phyloP scores from a whole-genome alignment of 495 filamentous ascomycete genomes.

The Lentithecium fluviatile region DNA sequence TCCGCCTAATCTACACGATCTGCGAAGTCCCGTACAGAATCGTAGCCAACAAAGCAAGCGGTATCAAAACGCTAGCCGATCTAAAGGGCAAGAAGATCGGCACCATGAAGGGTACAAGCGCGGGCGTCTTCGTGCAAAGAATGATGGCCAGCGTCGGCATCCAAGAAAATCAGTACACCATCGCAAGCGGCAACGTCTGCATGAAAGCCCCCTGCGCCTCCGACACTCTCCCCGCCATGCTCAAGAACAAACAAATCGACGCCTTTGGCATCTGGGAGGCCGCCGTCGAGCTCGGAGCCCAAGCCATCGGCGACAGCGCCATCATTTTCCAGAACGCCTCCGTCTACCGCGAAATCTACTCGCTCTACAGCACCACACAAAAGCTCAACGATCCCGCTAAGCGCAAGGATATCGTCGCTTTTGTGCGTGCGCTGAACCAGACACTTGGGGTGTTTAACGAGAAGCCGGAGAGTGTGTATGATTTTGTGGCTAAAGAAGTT shows the following conservation, averaged over 20 bases:
- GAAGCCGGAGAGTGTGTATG: constrained; percentile 41
- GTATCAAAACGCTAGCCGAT: constrained; percentile 41
- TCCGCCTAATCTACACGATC: constrained; percentile 47
- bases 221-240: constrained; percentile 44
- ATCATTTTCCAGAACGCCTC: constrained; percentile 43
- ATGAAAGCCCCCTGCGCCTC: constrained; percentile 44
- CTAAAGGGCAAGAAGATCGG: constrained; percentile 50
- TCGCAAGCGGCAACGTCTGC: constrained; percentile 43
- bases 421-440: constrained; percentile 44
- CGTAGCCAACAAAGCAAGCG: constrained; percentile 44
- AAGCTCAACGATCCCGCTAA: constrained; percentile 41
- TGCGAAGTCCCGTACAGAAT: constrained; percentile 48
- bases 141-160: constrained; percentile 43
- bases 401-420: constrained; percentile 46
- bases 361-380: constrained; percentile 45
- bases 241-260: constrained; percentile 41
- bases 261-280: constrained; percentile 52
- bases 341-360: constrained; percentile 50
- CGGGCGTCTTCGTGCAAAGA: constrained; percentile 46
- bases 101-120: constrained; percentile 43
- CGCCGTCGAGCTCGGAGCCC: constrained; percentile 44
- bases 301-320: constrained; percentile 41
- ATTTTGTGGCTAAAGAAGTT: constrained; percentile 37
- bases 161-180: constrained; percentile 38
- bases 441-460: constrained; percentile 41